Percentiles rank a stretch among this genome's conserved stretches.
phyloP scores from a whole-genome alignment of 139 green algal species.

The Eudorina sp. region DNA sequence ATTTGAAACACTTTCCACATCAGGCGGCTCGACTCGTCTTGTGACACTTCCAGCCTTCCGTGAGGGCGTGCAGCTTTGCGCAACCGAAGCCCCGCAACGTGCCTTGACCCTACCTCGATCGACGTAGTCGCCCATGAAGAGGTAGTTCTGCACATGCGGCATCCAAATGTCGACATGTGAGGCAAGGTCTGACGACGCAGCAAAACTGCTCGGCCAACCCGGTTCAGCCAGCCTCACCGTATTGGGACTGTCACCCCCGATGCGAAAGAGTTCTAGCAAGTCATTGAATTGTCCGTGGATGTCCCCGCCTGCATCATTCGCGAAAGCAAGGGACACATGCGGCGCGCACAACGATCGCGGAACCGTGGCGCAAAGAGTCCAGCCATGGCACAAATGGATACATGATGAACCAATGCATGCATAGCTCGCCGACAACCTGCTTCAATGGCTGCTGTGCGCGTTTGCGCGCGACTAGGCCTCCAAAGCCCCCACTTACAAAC shows the following conservation, averaged over 20 bases:
- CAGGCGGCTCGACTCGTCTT: too few species aligned
- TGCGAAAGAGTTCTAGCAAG: conserved; percentile 95
- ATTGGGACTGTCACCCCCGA: conserved; percentile 94
- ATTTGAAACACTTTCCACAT: too few species aligned
- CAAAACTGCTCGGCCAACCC: too few species aligned
- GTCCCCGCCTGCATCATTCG: conserved; percentile 76
- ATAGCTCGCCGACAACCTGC: too few species aligned
- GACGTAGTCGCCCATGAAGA: conserved; percentile 99
- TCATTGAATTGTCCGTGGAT: conserved; percentile 99
- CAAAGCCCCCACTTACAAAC: conserved; percentile 76
- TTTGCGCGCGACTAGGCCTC: too few species aligned
- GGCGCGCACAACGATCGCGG: conserved; percentile 1
- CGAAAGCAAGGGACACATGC: background rate
- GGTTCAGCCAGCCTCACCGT: conserved; percentile 64
- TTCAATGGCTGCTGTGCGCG: too few species aligned
- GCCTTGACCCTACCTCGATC: conserved; percentile 78
- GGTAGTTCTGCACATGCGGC: conserved; percentile 87
- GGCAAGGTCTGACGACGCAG: background rate
- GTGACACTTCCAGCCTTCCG: background rate
- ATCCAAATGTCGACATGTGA: background rate
- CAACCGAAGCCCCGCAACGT: too few species aligned
- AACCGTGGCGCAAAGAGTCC: too few species aligned
- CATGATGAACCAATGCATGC: too few species aligned
- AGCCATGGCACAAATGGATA: too few species aligned
- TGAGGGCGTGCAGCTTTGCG: too few species aligned